phyloP scores from a whole-genome alignment of 139 green algal genomes.

The Closterium sp. region DNA sequence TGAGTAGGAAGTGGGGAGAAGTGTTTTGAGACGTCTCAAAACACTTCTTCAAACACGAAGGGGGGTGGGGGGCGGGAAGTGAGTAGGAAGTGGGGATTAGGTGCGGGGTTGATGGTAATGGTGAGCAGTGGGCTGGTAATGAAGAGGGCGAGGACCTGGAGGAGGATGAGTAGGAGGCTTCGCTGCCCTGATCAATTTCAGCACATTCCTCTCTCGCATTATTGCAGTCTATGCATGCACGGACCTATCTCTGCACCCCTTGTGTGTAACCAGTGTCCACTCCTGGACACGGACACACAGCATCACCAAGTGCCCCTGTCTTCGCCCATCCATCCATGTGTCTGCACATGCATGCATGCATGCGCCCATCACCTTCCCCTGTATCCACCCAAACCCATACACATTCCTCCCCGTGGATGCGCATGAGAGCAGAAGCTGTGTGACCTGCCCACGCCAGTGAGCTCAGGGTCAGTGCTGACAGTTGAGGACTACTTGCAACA shows the following conservation, averaged over 20 bases:
- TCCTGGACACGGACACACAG: no score
- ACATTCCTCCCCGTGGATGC: neutral
- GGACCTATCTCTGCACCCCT: no score
- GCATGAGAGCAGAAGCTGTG: constrained; percentile 1
- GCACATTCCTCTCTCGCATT: no score
- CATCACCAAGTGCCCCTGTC: no score
- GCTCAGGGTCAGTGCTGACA: neutral
- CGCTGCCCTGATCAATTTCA: no score
- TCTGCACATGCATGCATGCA: neutral
- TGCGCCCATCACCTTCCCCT: neutral
- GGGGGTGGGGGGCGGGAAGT: no score
- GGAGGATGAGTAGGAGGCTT: neutral
- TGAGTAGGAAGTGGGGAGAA: no score
- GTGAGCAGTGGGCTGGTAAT: neutral
- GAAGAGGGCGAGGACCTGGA: constrained; percentile 28
- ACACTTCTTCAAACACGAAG: no score
- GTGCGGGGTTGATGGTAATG: neutral
- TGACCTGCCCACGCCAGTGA: constrained; percentile 9
- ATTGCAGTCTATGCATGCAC: no score
- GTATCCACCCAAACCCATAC: neutral
- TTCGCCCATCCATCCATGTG: neutral
- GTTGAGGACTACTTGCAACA: constrained; percentile 28
- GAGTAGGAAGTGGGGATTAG: neutral
- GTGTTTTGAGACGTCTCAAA: no score
- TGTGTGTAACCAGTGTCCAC: no score